Evolutionary conservation across 2,329 filamentous ascomycete genomes (phyloP), one percentile per base, ranked within the genome.

Genomic region (Fusarium nelsonii): DNA sequence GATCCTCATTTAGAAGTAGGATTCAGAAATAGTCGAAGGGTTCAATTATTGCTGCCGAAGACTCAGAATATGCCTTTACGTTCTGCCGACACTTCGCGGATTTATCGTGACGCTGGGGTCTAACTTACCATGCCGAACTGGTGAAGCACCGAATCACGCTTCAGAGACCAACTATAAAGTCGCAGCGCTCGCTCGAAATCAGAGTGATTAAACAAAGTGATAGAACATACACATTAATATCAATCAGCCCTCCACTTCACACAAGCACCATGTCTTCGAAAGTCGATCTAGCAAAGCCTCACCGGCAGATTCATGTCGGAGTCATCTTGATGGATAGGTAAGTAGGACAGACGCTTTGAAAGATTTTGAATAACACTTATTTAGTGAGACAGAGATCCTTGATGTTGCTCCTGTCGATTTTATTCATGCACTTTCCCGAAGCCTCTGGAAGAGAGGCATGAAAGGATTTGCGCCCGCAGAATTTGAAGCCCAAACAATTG

Each of bases 381-480:
- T 3, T 14, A 61, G 44, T 6, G 58, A 80, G 76, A 79, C 75
- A 1, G 78, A 80, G 39, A 61, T 77, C 8, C 72, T 80, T 3
- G 78, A 80, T n/a, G 72, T 80, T 4, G 78, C 76, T 4, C 77
- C 77, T 2, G 64, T 80, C 15, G 78, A 80, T 14, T 54, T 77
- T 8, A 46, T 80, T 18, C 36, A 73, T 23, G 56, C 51, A 2
- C 3, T 76, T 4, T 68, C 58, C 48, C 57, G 69, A 6, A 32
- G 52, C 1, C 72, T 74, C n/a, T 28, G 72, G 16, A 58, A 72
- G 11, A 16, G 23, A 1, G 33, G 74, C 11, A 68, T 76, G 3
- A 64, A 67, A 1, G 34, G 40, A 0, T 4, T 73, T 16, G 1
- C 74, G 8, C 50, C 74, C 0, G 20, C 59, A 0, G 33, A 65